Evolutionary conservation across 345 rosid genomes (phyloP).

Genomic region (Lumnitzera racemosa): DNA sequence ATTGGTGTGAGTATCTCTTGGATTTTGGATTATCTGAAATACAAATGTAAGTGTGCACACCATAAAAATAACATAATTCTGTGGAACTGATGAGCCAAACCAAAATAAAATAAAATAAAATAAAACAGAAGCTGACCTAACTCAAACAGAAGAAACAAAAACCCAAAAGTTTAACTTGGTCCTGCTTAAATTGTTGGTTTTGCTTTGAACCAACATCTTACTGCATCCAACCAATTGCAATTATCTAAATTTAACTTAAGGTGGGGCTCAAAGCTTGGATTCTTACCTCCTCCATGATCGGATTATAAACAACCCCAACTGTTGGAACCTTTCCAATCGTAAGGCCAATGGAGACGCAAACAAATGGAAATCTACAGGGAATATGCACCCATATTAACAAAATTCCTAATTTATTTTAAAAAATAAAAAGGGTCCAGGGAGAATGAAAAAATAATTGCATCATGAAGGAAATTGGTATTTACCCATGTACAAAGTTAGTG

Average conservation of each 20-base stretch:
- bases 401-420: background rate
- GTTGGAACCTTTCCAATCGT: slow-evolving; percentile 72
- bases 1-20: too few species aligned
- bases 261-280: background rate
- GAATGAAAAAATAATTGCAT: background rate
- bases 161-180: too few species aligned
- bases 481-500: slow-evolving; percentile 97
- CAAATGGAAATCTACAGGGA: slow-evolving; percentile 67
- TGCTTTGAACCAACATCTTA: too few species aligned
- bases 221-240: too few species aligned
- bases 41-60: too few species aligned
- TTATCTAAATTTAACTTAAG: background rate
- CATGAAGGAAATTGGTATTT: slow-evolving; percentile 8
- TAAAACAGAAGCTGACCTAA: too few species aligned
- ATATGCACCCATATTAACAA: slow-evolving; percentile 2
- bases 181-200: too few species aligned
- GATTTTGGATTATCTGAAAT: too few species aligned
- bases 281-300: slow-evolving; percentile 87
- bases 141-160: too few species aligned
- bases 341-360: slow-evolving; percentile 93
- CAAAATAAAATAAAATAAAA: too few species aligned
- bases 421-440: slow-evolving; percentile 2
- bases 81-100: too few species aligned
- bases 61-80: too few species aligned
- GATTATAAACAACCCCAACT: slow-evolving; percentile 89